phyloP scores from a whole-genome alignment of 257 asterid species.

The Striga asiatica region DNA sequence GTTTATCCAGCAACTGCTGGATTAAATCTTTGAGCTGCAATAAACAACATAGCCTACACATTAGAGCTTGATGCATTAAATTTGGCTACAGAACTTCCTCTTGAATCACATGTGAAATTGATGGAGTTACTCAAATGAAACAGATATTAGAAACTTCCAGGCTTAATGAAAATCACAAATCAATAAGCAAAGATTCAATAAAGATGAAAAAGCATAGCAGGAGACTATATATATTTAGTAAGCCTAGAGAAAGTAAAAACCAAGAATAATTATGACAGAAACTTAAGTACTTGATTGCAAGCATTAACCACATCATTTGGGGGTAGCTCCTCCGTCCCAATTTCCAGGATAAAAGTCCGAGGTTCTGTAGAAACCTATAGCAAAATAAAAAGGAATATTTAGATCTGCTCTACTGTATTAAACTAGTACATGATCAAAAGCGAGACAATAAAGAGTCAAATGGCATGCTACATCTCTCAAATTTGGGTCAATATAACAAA shows the following conservation, averaged over 20 bases:
- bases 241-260: conserved; percentile 8
- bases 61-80: neutral
- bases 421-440: neutral
- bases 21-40: conserved; percentile 79
- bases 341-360: conserved; percentile 66
- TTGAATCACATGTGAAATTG: conserved; percentile 10
- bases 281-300: conserved; percentile 58
- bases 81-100: neutral
- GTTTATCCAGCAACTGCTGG: conserved; percentile 67
- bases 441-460: neutral
- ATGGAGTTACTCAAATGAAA: no score
- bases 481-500: neutral
- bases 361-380: conserved; percentile 52
- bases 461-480: neutral
- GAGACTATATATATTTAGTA: neutral
- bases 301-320: conserved; percentile 73
- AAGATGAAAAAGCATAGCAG: no score
- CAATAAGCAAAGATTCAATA: neutral
- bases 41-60: conserved; percentile 11
- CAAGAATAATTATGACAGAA: conserved; percentile 7
- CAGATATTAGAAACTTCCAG: conserved; percentile 1
- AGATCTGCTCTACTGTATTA: neutral
- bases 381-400: neutral
- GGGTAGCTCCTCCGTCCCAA: conserved; percentile 95
- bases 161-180: conserved; percentile 4